These are phyloP conservation scores for Arthroderma sp. DNA, from an alignment of 2,329 filamentous ascomycete species.

Conservation along the genomic window DNA sequence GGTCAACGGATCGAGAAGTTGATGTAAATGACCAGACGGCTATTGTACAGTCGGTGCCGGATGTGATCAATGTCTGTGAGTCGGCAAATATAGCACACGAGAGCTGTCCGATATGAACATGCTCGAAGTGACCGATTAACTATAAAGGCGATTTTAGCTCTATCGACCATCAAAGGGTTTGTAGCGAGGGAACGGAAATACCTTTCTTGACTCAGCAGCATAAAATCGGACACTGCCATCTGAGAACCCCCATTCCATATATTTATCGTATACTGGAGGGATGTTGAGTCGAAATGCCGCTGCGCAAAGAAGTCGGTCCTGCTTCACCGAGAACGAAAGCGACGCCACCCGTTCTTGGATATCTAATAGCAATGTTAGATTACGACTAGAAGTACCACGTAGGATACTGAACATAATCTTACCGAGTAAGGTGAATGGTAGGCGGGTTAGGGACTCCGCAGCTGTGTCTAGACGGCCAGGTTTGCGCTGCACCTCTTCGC, in stretches of 20 bases:
- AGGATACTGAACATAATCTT: constrained; percentile 16
- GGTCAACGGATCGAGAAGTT: constrained; percentile 58
- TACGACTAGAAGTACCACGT: not conserved
- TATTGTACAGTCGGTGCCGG: constrained; percentile 82
- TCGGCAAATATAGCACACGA: constrained; percentile 76
- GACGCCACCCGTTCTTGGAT: constrained; percentile 70
- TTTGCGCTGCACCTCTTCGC: constrained; percentile 55
- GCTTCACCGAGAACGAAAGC: constrained; percentile 63
- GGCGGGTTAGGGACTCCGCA: constrained; percentile 61
- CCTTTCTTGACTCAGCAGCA: constrained; percentile 66
- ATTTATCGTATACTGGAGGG: constrained; percentile 75
- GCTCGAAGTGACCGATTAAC: constrained; percentile 79
- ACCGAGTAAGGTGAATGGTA: constrained; percentile 67
- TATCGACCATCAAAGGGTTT: constrained; percentile 2
- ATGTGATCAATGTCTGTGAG: constrained; percentile 79
- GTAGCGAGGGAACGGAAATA: constrained; percentile 20
- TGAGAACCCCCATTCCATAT: constrained; percentile 89
- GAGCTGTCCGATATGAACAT: constrained; percentile 82
- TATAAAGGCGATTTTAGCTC: constrained; percentile 14
- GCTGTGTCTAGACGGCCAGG: constrained; percentile 63
- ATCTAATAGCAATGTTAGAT: constrained; percentile 29
- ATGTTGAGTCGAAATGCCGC: constrained; percentile 78
- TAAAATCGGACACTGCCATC: constrained; percentile 91
- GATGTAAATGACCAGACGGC: constrained; percentile 66
- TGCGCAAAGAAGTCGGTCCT: constrained; percentile 72